phyloP scores from a whole-genome alignment of 176 grass and related monocot species.

The Oryza coarctata region DNA sequence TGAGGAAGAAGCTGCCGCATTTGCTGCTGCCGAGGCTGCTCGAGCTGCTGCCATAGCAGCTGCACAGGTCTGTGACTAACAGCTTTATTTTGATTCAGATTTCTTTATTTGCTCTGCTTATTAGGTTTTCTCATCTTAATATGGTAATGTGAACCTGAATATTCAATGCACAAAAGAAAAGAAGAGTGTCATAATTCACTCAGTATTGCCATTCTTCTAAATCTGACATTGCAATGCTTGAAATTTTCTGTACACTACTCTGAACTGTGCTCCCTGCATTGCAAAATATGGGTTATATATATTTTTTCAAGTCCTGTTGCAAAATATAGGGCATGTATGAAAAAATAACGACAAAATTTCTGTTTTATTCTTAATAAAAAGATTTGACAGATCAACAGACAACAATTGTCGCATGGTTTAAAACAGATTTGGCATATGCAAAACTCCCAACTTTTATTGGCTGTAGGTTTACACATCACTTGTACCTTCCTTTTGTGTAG shows the following conservation, averaged over 20 bases:
- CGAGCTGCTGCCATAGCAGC: slow-evolving; percentile 85
- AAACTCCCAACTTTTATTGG: slow-evolving; percentile 14
- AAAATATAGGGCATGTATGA: neutral
- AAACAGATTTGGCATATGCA: slow-evolving; percentile 12
- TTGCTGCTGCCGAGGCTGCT: slow-evolving; percentile 88
- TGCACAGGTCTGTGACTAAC: slow-evolving; percentile 59
- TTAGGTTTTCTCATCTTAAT: neutral
- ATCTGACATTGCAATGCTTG: neutral
- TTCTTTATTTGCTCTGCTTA: neutral
- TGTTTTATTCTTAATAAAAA: neutral
- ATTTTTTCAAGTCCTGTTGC: slow-evolving; percentile 1
- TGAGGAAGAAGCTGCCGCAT: slow-evolving; percentile 82
- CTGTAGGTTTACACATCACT: slow-evolving; percentile 4
- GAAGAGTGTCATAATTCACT: neutral
- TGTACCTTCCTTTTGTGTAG: slow-evolving; percentile 43
- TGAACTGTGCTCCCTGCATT: neutral
- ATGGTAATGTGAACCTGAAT: neutral
- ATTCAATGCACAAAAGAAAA: neutral
- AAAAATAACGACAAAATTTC: neutral
- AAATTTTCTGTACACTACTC: neutral
- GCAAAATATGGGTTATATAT: neutral
- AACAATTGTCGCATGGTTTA: neutral
- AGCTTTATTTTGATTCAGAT: slow-evolving; percentile 27
- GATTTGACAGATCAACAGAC: neutral
- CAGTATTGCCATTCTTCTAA: slow-evolving; percentile 9